Percentiles rank a stretch among this genome's conserved stretches.
Conservation (phyloP, 768 basidiomycete species). For the Termitomyces sp. region DNA sequence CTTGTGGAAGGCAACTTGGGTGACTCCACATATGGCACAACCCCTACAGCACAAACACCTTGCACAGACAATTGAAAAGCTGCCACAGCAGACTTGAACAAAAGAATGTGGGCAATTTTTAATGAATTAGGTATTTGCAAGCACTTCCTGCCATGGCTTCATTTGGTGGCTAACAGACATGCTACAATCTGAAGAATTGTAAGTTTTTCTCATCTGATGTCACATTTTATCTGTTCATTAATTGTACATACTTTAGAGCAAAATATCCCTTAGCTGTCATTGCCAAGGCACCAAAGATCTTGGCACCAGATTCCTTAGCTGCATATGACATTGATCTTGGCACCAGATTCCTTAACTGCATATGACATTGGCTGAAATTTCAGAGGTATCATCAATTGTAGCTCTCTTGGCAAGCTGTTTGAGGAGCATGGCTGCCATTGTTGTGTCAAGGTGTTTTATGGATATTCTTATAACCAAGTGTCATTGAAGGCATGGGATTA, state of each 20-base stretch:
- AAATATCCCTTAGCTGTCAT: conserved; percentile 20
- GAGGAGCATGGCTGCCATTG: conserved; percentile 10
- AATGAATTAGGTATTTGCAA: conserved; percentile 33
- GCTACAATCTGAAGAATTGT: conserved; percentile 31
- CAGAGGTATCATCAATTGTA: conserved; percentile 11
- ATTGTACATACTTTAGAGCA: no score
- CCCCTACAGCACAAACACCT: neutral
- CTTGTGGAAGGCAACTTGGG: no score
- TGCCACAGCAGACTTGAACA: conserved; percentile 19
- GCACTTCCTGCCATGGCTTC: conserved; percentile 27
- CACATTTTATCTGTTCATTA: neutral
- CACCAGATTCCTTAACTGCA: no score
- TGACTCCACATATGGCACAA: neutral
- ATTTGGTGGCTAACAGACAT: conserved; percentile 25
- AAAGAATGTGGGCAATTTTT: conserved; percentile 29
- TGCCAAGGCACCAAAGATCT: conserved; percentile 17
- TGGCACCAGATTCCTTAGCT: no score
- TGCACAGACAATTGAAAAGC: conserved; percentile 28
- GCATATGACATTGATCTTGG: no score
- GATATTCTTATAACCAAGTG: conserved; percentile 14
- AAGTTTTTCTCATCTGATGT: no score
- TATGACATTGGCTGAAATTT: conserved; percentile 24
- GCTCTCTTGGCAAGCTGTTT: conserved; percentile 11
- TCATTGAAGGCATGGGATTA: conserved; percentile 4
- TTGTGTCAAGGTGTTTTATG: no score